Percentiles rank a stretch among this genome's conserved stretches.
Conservation (phyloP, 768 basidiomycete species). For the Agaricus bisporus region DNA sequence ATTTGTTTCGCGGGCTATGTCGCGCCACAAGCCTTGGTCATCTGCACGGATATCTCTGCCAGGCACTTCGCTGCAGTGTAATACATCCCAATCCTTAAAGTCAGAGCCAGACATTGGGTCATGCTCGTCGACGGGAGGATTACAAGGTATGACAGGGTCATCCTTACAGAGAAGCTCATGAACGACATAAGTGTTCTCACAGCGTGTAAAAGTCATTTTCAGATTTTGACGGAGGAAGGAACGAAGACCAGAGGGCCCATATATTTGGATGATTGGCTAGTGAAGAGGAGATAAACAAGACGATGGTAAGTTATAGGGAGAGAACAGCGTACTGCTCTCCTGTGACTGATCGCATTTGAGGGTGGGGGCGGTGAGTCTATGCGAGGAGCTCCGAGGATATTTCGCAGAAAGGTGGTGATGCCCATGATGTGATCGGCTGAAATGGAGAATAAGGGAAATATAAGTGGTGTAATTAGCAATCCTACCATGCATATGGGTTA, state of each 20-base stretch:
- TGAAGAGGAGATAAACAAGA: neutral
- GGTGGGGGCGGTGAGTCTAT: slow-evolving; percentile 14
- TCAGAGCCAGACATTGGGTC: slow-evolving; percentile 8
- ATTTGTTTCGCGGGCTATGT: slow-evolving; percentile 38
- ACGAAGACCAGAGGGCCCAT: slow-evolving; percentile 76
- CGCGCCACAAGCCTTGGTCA: slow-evolving; percentile 60
- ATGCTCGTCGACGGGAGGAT: slow-evolving; percentile 18
- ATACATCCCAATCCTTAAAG: slow-evolving; percentile 25
- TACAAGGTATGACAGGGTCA: slow-evolving; percentile 52
- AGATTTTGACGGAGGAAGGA: slow-evolving; percentile 67
- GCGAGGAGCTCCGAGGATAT: slow-evolving; percentile 43
- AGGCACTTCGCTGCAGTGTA: slow-evolving; percentile 58
- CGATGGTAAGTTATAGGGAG: neutral
- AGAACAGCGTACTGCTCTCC: slow-evolving; percentile 14
- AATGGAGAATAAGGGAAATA: slow-evolving; percentile 1
- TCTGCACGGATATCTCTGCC: slow-evolving; percentile 55
- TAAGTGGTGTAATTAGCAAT: no score
- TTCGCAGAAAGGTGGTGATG: slow-evolving; percentile 59
- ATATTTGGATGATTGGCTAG: slow-evolving; percentile 61
- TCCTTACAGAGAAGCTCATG: slow-evolving; percentile 64
- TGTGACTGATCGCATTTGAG: slow-evolving; percentile 13
- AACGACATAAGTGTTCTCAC: slow-evolving; percentile 60
- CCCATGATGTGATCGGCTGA: slow-evolving; percentile 73
- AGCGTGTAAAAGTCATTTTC: slow-evolving; percentile 57
- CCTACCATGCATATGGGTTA: slow-evolving; percentile 86